A percentile compares a stretch with the other conserved stretches of the same genome.
Evolutionary conservation across 2,329 filamentous ascomycete genomes (phyloP).

Genomic region (Pseudogymnoascus sp.): DNA sequence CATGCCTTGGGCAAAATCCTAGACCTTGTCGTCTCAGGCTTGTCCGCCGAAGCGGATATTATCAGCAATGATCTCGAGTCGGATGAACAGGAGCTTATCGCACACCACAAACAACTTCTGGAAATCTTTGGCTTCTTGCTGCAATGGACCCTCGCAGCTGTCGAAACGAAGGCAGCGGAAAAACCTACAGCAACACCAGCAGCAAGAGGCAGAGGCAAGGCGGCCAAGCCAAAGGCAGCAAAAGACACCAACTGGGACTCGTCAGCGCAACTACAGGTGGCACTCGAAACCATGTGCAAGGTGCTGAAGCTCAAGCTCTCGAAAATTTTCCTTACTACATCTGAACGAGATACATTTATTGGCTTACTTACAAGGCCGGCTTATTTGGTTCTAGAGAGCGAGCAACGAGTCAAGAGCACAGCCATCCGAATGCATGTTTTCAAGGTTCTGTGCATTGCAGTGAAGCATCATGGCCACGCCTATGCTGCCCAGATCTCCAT

Average conservation of each 20-base stretch:
- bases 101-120: slow-evolving; percentile 82
- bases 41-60: slow-evolving; percentile 77
- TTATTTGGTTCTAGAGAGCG: slow-evolving; percentile 89
- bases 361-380: slow-evolving; percentile 85
- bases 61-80: slow-evolving; percentile 79
- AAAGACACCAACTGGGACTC: slow-evolving; percentile 86
- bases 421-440: slow-evolving; percentile 93
- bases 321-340: slow-evolving; percentile 92
- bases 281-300: slow-evolving; percentile 91
- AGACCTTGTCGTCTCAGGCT: slow-evolving; percentile 78
- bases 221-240: slow-evolving; percentile 64
- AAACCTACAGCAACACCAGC: slow-evolving; percentile 68
- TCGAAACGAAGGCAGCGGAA: slow-evolving; percentile 88
- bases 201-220: slow-evolving; percentile 66
- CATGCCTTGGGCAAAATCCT: slow-evolving; percentile 87
- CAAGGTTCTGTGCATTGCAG: slow-evolving; percentile 90
- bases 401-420: slow-evolving; percentile 82
- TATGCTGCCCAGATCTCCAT: slow-evolving; percentile 97
- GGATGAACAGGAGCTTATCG: slow-evolving; percentile 81
- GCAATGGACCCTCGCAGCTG: slow-evolving; percentile 91
- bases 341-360: slow-evolving; percentile 92
- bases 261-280: slow-evolving; percentile 74
- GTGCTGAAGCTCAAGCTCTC: slow-evolving; percentile 86
- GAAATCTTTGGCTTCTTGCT: slow-evolving; percentile 92
- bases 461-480: slow-evolving; percentile 96